These are phyloP conservation scores for Stagonosporopsis cucurbitacearum DNA, from an alignment of 2,329 filamentous ascomycete genomes.

Conservation along the genomic window DNA sequence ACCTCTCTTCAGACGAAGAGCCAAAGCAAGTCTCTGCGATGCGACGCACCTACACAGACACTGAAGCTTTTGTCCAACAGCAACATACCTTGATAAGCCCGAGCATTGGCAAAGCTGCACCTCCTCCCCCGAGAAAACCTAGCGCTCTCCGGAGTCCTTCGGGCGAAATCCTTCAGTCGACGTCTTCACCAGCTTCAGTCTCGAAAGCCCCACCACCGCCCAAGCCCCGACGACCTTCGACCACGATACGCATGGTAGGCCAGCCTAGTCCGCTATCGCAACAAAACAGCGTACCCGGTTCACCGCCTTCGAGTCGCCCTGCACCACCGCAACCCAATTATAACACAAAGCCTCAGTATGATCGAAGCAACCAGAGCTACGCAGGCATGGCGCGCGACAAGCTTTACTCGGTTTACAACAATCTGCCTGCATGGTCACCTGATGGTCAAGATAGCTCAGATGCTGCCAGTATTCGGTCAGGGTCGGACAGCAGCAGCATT, in stretches of 20 bases:
- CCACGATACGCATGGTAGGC: slow-evolving; percentile 22
- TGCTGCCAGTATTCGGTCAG: slow-evolving; percentile 19
- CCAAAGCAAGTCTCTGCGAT: slow-evolving; percentile 23
- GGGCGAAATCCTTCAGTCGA: slow-evolving; percentile 21
- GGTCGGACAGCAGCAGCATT: slow-evolving; percentile 13
- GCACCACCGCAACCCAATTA: slow-evolving; percentile 34
- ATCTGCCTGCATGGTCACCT: slow-evolving; percentile 45
- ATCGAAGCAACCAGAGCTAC: slow-evolving; percentile 47
- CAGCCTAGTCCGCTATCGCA: slow-evolving; percentile 40
- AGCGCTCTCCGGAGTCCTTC: slow-evolving; percentile 50
- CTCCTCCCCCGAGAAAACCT: slow-evolving; percentile 43
- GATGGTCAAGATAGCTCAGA: slow-evolving; percentile 23
- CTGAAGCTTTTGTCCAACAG: slow-evolving; percentile 10
- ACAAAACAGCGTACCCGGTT: slow-evolving; percentile 25
- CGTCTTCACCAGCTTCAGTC: slow-evolving; percentile 29
- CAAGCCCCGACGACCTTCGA: slow-evolving; percentile 40
- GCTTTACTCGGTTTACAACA: slow-evolving; percentile 49
- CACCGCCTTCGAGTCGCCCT: slow-evolving; percentile 43
- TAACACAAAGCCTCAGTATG: slow-evolving; percentile 28
- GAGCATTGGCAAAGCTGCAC: slow-evolving; percentile 38
- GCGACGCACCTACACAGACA: slow-evolving; percentile 38
- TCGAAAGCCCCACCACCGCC: slow-evolving; percentile 45
- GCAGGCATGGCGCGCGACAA: slow-evolving; percentile 49
- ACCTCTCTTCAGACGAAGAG: slow-evolving; percentile 56
- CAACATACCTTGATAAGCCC: slow-evolving; percentile 4